Evolutionary conservation across 2,329 filamentous ascomycete species (phyloP).

Genomic region (Fusarium pilosicola): DNA sequence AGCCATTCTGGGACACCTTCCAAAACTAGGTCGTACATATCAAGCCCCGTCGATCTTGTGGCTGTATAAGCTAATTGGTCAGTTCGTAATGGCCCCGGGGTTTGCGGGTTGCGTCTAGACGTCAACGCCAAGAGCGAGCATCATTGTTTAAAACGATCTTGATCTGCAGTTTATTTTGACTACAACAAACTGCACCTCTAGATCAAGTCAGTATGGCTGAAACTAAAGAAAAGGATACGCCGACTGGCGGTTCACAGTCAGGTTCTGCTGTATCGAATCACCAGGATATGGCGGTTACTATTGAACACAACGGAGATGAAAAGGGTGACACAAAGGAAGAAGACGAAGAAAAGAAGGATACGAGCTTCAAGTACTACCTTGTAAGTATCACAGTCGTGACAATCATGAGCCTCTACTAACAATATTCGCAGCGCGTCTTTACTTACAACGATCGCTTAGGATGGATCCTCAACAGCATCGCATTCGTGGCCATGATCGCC

Average conservation of each 20-base stretch:
- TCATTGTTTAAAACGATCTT: background rate
- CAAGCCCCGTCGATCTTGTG: background rate
- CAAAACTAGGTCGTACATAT: background rate
- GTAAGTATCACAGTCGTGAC: constrained; percentile 7
- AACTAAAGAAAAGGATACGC: background rate
- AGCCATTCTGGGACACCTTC: background rate
- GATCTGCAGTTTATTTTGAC: background rate
- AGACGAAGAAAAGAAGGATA: constrained; percentile 20
- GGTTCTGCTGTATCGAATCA: background rate
- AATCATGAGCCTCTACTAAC: background rate
- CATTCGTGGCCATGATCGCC: constrained; percentile 51
- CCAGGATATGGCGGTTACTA: constrained; percentile 5
- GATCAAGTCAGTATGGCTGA: background rate
- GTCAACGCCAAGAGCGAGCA: constrained; percentile 19
- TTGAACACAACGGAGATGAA: background rate
- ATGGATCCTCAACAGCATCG: constrained; percentile 51
- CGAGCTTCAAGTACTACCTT: constrained; percentile 43
- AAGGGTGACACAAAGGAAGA: constrained; percentile 6
- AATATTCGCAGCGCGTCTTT: constrained; percentile 48
- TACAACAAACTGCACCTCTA: background rate
- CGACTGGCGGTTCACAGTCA: background rate
- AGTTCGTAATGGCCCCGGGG: constrained; percentile 22
- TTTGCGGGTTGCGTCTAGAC: constrained; percentile 17
- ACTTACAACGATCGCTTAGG: constrained; percentile 52
- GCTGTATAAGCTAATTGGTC: constrained; percentile 26